Evolutionary conservation across 495 filamentous ascomycete genomes (phyloP).

Genomic region (Penicillium robsamsonii): DNA sequence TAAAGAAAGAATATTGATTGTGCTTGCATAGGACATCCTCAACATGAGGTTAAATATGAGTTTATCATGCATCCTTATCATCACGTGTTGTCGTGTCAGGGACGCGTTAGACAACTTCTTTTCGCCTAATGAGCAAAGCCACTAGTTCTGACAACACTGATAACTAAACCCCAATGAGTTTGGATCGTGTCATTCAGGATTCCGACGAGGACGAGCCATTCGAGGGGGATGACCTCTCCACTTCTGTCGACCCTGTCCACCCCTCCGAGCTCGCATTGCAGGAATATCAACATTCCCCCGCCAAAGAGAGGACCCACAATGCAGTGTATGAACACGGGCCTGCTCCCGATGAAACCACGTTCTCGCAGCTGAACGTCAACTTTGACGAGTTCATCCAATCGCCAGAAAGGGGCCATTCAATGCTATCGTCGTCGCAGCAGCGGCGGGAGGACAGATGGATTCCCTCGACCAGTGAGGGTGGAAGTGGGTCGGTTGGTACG

Average conservation of each 20-base stretch:
- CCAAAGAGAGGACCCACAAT: constrained; percentile 14
- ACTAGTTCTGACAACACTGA: neutral
- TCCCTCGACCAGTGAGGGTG: constrained; percentile 26
- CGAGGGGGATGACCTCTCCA: constrained; percentile 29
- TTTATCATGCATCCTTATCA: constrained; percentile 26
- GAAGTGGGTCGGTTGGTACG: constrained; percentile 38
- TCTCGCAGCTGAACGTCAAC: constrained; percentile 30
- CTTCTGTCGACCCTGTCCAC: constrained; percentile 22
- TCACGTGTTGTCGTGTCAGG: constrained; percentile 36
- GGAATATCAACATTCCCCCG: constrained; percentile 17
- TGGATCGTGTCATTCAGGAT: constrained; percentile 47
- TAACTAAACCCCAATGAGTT: constrained; percentile 27
- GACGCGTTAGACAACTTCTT: constrained; percentile 29
- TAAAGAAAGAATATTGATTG: too few relatives aligned
- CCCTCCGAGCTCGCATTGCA: constrained; percentile 13
- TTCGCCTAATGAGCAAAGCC: constrained; percentile 2
- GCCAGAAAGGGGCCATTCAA: constrained; percentile 21
- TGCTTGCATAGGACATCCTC: too few relatives aligned
- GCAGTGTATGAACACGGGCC: constrained; percentile 8
- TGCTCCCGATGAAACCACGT: constrained; percentile 10
- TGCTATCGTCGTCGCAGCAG: constrained; percentile 36
- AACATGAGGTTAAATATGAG: neutral
- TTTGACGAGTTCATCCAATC: constrained; percentile 45
- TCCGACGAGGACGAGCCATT: constrained; percentile 49
- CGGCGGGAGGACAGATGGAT: constrained; percentile 43